Evolutionary conservation across 352 stramenopile species (phyloP), one percentile per base, ranked within the genome.

Genomic region (Globisporangium heterothallicum): DNA sequence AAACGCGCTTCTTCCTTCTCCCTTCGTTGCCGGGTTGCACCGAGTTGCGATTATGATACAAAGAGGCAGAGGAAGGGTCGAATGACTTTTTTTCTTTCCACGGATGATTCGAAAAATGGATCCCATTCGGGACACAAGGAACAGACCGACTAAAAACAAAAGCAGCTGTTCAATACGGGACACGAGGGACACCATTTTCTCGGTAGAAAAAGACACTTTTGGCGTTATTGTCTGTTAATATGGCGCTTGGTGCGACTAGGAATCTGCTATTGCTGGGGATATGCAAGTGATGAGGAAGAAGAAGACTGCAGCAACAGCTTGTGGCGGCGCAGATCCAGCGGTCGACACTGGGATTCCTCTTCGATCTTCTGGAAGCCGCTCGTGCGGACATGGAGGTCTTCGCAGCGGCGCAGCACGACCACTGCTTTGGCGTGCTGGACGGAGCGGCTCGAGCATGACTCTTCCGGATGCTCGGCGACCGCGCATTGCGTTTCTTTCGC

Each of bases 351-450:
- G 19, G 72, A 70, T 29, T 72, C 62, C 56, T 92, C 81, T 46
- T 88, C 74, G 56, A 92, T 92, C 52, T 64, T 80, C 59, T 92
- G 81, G 61, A 92, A 92, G 53, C 81, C 81, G 44, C 76, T 76
- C 3, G 78, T 91, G 35, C 78, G 78, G 30, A 88, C 66, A 49
- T 74, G 61, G 32, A 85, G 34, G 45, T 87, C 78, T 22, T 84
- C 71, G 59, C 80, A 91, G 49, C 71, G 74, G 59, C 78, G 73
- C 57, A 88, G 64, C 51, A 86, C 72, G 18, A 84, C 54, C 8
- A 67, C 45, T 18, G 36, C 10, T 49, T 57, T 24, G 46, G 50
- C 26, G 56, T 35, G 47, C 46, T 60, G 34, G 43, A 45, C 19
- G 46, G 2, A n/a, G 19, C 12, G 34, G 44, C 26, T 36, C 14